These are phyloP conservation scores for Coelastrella sp. DNA, from an alignment of 139 green algal species.

Conservation along the genomic window DNA sequence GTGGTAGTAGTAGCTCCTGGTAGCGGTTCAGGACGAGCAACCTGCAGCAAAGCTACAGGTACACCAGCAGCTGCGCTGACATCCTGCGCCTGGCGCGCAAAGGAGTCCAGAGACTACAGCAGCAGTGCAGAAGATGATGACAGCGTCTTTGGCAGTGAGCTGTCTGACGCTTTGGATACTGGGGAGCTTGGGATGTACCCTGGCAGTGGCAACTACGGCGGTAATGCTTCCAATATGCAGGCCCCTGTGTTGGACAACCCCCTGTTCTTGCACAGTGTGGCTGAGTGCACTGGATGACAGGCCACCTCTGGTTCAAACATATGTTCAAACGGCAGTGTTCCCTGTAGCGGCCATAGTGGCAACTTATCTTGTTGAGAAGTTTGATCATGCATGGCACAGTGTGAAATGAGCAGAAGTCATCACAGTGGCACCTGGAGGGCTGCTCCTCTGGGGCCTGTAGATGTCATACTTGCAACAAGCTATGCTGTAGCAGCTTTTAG, in stretches of 20 bases:
- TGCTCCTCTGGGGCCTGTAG: no score
- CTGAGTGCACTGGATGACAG: not conserved
- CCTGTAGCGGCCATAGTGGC: no score
- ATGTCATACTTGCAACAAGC: no score
- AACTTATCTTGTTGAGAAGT: no score
- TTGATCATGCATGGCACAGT: no score
- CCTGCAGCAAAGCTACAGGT: not conserved
- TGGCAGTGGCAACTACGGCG: not conserved
- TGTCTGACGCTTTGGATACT: constrained; percentile 2
- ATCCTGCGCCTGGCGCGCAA: not conserved
- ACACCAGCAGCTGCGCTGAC: not conserved
- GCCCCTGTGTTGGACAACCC: constrained; percentile 16
- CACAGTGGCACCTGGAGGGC: no score
- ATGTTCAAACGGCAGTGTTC: no score
- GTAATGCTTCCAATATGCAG: not conserved
- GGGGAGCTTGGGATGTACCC: not conserved
- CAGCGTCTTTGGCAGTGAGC: not conserved
- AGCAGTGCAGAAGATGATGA: not conserved
- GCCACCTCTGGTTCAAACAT: not conserved
- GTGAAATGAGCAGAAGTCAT: no score
- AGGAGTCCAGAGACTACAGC: not conserved
- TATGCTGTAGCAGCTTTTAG: no score
- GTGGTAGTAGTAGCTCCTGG: not conserved
- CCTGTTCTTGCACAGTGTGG: not conserved
- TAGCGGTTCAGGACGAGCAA: no score